Evolutionary conservation across 179 eudicot species (phyloP).

Genomic region (Camellia oleifera): DNA sequence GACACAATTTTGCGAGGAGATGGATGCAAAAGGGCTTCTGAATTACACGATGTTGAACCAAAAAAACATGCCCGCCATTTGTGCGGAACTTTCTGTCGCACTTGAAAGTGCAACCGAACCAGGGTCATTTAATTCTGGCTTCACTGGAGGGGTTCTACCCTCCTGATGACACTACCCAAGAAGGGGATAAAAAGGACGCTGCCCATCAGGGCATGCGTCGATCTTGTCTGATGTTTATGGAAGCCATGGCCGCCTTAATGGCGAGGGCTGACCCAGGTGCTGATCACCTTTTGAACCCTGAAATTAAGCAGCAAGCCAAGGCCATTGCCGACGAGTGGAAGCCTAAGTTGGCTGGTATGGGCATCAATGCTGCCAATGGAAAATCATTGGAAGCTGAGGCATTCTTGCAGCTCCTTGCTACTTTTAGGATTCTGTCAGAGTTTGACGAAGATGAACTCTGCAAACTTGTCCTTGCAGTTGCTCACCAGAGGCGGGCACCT

Average conservation of each 20-base stretch:
- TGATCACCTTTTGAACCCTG: conserved; percentile 45
- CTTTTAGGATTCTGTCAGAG: conserved; percentile 74
- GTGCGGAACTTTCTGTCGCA: conserved; percentile 49
- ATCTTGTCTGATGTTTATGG: conserved; percentile 49
- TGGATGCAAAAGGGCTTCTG: conserved; percentile 68
- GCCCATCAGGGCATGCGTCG: conserved; percentile 48
- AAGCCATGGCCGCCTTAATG: conserved; percentile 61
- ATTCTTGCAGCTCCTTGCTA: conserved; percentile 66
- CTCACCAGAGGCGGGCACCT: conserved; percentile 63
- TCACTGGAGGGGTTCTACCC: conserved; percentile 67
- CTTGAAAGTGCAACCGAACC: conserved; percentile 58
- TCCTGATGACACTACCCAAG: conserved; percentile 34
- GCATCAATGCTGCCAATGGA: conserved; percentile 56
- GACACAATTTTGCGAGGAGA: conserved; percentile 56
- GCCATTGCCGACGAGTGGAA: conserved; percentile 67
- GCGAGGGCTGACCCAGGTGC: conserved; percentile 45
- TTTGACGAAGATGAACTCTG: conserved; percentile 64
- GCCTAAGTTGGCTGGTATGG: conserved; percentile 50
- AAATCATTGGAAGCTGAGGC: conserved; percentile 68
- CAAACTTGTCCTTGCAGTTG: conserved; percentile 63
- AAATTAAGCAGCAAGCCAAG: conserved; percentile 62
- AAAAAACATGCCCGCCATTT: conserved; percentile 29
- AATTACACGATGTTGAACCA: conserved; percentile 46
- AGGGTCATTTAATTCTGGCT: conserved; percentile 50
- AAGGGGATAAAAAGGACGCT: conserved; percentile 37